Evolutionary conservation across 306 rosid species (phyloP).

Genomic region (Hippophae gyantsensis): DNA sequence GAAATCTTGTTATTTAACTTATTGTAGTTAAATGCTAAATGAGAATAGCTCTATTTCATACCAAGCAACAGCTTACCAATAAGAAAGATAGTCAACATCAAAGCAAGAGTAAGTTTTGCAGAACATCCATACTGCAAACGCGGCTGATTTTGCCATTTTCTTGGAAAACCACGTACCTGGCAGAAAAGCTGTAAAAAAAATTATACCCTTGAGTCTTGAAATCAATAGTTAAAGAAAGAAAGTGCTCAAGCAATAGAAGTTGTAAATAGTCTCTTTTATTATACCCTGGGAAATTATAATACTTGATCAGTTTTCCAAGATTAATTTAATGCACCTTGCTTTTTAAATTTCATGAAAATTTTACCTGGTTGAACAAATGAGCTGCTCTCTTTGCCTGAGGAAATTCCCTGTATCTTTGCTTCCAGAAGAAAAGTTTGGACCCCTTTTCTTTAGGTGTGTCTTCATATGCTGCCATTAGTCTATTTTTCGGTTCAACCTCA

Average conservation of each 20-base stretch:
- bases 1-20: background rate
- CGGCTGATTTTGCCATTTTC: conserved; percentile 43
- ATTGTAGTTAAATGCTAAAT: background rate
- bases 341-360: no score
- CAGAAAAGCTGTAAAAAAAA: conserved; percentile 39
- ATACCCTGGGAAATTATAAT: no score
- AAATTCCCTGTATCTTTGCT: conserved; percentile 50
- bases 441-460: conserved; percentile 80
- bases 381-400: conserved; percentile 43
- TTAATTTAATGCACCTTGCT: no score
- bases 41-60: conserved; percentile 12
- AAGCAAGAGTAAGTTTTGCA: conserved; percentile 60
- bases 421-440: conserved; percentile 55
- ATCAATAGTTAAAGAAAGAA: background rate
- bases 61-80: conserved; percentile 54
- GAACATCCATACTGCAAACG: conserved; percentile 48
- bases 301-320: no score
- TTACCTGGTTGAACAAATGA: conserved; percentile 57
- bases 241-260: background rate
- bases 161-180: conserved; percentile 35
- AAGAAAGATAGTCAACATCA: conserved; percentile 67
- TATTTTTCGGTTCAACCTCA: conserved; percentile 43
- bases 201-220: background rate
- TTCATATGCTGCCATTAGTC: conserved; percentile 22
- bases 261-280: no score